Base-by-base conservation (phyloP, 108 stramenopile species). In the Conticribra weissflogii region DNA sequence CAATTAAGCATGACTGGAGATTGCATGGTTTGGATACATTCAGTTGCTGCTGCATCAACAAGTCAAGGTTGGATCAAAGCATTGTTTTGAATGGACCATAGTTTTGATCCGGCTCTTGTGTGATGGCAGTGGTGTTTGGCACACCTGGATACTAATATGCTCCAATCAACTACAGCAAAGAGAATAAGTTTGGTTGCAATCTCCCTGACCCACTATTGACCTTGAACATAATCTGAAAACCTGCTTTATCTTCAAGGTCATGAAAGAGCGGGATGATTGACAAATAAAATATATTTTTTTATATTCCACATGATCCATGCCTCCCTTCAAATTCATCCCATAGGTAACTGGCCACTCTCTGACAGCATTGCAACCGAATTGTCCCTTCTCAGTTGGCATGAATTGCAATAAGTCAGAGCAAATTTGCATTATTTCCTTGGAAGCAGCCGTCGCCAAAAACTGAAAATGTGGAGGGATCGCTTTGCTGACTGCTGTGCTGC, bases 61-160 rank as follows among this genome's bases (percentile, higher is more conserved):
- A 27, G n/a, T 55, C 41, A 18, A 68, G 66, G 47, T 56, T 68
- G n/a, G 24, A 57, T 23, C 41, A 29, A 18, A 51, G 54, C 18
- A 34, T 32, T 7, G 53, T 36, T 34, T 54, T 66, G 32, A 66
- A 66, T 34, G n/a, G n/a, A n/a, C n/a, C n/a, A n/a, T n/a, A n/a
- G n/a, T n/a, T n/a, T n/a, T n/a, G n/a, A n/a, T n/a, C n/a, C n/a
- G n/a, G n/a, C n/a, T n/a, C n/a, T n/a, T n/a, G n/a, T n/a, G n/a
- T n/a, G n/a, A n/a, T n/a, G n/a, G n/a, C n/a, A n/a, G n/a, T n/a
- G n/a, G n/a, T n/a, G n/a, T n/a, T n/a, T n/a, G n/a, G n/a, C n/a
- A n/a, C n/a, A 69, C 68, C 57, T n/a, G n/a, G n/a, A n/a, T n/a
- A n/a, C n/a, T n/a, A n/a, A n/a, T n/a, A n/a, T n/a, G n/a, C n/a